Evolutionary conservation across 768 basidiomycete genomes (phyloP).

Genomic region (Macrolepiota fuliginosa): DNA sequence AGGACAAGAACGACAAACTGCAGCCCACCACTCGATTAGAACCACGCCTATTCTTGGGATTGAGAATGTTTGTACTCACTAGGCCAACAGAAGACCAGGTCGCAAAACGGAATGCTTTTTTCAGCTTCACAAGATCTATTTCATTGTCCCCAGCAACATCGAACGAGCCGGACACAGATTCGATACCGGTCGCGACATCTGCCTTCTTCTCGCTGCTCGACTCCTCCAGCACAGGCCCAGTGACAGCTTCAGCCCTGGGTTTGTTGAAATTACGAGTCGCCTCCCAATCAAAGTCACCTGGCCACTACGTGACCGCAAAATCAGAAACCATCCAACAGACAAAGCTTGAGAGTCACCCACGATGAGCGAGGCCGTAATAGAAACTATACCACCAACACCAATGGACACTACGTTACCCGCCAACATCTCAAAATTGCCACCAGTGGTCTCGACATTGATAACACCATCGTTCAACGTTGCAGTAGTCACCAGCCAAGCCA

Average conservation of each 20-base stretch:
- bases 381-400: conserved; percentile 75
- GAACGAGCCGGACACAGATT: conserved; percentile 32
- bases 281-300: conserved; percentile 81
- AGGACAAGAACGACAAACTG: conserved; percentile 65
- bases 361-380: conserved; percentile 35
- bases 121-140: conserved; percentile 60
- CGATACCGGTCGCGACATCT: conserved; percentile 18
- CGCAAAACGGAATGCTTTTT: conserved; percentile 80
- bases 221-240: too few species aligned
- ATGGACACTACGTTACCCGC: conserved; percentile 89
- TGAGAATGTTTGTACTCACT: conserved; percentile 38
- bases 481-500: conserved; percentile 86
- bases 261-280: conserved; percentile 76
- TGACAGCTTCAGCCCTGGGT: conserved; percentile 16
- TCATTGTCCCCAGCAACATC: conserved; percentile 42
- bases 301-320: conserved; percentile 47
- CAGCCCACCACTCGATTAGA: conserved; percentile 3
- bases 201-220: conserved; percentile 11
- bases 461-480: conserved; percentile 63
- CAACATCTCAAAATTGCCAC: conserved; percentile 68
- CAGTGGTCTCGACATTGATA: conserved; percentile 66
- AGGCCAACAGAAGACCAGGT: conserved; percentile 67
- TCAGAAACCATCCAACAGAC: neutral
- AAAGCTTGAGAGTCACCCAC: neutral
- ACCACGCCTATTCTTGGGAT: neutral